Conservation (phyloP, 2,329 filamentous ascomycete genomes). For the Zalaria sp. region DNA sequence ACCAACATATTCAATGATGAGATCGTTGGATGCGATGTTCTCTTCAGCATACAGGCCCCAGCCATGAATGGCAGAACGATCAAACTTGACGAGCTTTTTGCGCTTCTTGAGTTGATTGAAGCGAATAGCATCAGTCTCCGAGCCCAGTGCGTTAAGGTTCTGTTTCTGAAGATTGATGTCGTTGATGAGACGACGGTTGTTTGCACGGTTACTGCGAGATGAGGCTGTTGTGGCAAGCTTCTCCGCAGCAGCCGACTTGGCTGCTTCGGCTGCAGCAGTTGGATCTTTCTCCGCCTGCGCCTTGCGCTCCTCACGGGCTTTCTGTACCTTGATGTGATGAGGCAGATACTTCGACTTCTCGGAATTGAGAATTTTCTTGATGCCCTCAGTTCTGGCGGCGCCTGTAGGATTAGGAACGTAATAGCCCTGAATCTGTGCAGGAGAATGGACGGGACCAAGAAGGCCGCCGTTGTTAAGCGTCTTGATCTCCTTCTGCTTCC, state of each 20-base stretch:
- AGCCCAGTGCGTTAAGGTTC: conserved; percentile 50
- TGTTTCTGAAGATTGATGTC: conserved; percentile 94
- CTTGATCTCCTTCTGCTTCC: conserved; percentile 61
- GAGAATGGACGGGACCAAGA: conserved; percentile 36
- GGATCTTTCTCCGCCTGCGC: conserved; percentile 53
- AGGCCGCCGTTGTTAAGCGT: conserved; percentile 47
- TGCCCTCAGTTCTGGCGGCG: conserved; percentile 78
- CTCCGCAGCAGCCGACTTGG: conserved; percentile 52
- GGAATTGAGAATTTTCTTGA: conserved; percentile 89
- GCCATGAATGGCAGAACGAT: conserved; percentile 93
- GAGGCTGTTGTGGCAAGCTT: conserved; percentile 76
- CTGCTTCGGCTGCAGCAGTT: conserved; percentile 49
- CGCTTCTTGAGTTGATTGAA: conserved; percentile 99
- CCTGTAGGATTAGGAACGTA: conserved; percentile 81
- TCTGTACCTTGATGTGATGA: conserved; percentile 92
- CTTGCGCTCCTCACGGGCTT: conserved; percentile 80
- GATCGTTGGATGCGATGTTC: conserved; percentile 91
- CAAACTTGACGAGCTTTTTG: conserved; percentile 98
- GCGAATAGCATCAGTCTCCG: conserved; percentile 69
- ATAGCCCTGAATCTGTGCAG: conserved; percentile 47
- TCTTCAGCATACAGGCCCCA: conserved; percentile 98
- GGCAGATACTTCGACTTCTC: conserved; percentile 98
- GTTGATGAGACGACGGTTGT: conserved; percentile 85
- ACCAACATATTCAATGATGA: conserved; percentile 99
- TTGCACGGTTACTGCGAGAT: conserved; percentile 85